phyloP scores from a whole-genome alignment of 1,139 yeast species.

The Candida anutae region DNA sequence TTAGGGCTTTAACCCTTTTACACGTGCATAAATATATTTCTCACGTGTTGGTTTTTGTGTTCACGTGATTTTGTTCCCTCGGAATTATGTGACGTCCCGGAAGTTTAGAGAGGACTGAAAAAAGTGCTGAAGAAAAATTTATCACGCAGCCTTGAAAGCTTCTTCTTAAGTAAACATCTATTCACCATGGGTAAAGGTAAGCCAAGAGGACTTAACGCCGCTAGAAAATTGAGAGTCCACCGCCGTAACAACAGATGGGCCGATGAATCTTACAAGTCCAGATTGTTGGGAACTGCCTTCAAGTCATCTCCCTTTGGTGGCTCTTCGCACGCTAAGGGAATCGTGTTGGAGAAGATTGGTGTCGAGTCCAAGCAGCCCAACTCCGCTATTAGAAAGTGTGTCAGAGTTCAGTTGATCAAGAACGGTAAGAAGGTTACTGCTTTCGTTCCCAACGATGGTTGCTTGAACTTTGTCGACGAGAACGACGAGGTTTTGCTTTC shows the following conservation, averaged over 20 bases:
- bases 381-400: slow-evolving; percentile 99
- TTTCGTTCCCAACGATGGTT: slow-evolving; percentile 99
- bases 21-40: too few species aligned
- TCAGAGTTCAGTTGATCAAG: slow-evolving; percentile 99
- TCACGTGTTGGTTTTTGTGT: too few species aligned
- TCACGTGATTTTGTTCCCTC: too few species aligned
- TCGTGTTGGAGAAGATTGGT: slow-evolving; percentile 99
- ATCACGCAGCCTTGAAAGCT: too few species aligned
- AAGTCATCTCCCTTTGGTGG: slow-evolving; percentile 99
- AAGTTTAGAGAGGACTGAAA: too few species aligned
- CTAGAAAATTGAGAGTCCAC: slow-evolving; percentile 99
- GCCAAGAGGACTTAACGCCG: slow-evolving; percentile 99
- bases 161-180: not conserved
- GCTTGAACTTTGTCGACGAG: slow-evolving; percentile 98
- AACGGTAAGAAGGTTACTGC: slow-evolving; percentile 99
- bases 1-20: too few species aligned
- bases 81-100: too few species aligned
- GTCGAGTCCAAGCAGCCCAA: slow-evolving; percentile 99
- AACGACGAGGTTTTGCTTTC: slow-evolving; percentile 99
- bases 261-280: slow-evolving; percentile 94
- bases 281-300: slow-evolving; percentile 99
- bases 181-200: slow-evolving; percentile 74
- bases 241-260: slow-evolving; percentile 99
- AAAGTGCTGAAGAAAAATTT: too few species aligned
- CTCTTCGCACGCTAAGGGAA: slow-evolving; percentile 99